phyloP scores from a whole-genome alignment of 1,284 basidiomycete genomes.

The Amylostereum chailletii region DNA sequence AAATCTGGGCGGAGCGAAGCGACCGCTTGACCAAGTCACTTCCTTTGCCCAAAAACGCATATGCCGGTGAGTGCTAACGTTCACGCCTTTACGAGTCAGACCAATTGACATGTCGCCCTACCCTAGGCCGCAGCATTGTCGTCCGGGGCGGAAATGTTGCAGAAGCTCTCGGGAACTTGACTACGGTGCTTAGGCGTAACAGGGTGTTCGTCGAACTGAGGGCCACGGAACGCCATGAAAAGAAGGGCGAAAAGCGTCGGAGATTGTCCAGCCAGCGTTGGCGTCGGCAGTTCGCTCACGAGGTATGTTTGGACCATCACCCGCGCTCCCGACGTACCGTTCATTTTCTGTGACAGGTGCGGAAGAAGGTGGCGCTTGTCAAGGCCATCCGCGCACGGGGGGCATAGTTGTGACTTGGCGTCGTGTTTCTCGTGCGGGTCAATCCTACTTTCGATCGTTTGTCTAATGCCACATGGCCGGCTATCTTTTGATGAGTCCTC shows the following conservation, averaged over 20 bases:
- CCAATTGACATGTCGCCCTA: too few species aligned
- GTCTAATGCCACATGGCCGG: not conserved
- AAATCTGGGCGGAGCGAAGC: conserved; percentile 2
- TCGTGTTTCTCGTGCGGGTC: not conserved
- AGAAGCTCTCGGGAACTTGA: conserved; percentile 38
- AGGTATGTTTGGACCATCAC: conserved; percentile 33
- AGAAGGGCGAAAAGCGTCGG: conserved; percentile 59
- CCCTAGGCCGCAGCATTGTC: conserved; percentile 39
- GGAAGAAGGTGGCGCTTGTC: conserved; percentile 44
- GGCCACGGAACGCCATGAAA: conserved; percentile 55
- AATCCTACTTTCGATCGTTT: not conserved
- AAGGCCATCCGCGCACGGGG: conserved; percentile 41
- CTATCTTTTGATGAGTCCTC: not conserved
- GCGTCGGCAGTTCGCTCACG: conserved; percentile 60
- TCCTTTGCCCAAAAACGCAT: conserved; percentile 20
- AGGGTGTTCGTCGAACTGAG: conserved; percentile 43
- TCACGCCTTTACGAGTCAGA: conserved; percentile 6
- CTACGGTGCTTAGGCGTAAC: conserved; percentile 46
- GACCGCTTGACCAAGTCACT: not conserved
- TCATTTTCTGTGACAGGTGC: conserved; percentile 37
- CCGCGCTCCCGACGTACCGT: conserved; percentile 10
- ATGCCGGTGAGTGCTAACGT: conserved; percentile 24
- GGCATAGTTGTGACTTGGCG: conserved; percentile 18
- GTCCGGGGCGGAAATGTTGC: conserved; percentile 31
- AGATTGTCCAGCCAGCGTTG: conserved; percentile 56